These are phyloP conservation scores for Wickerhamomyces chaumierensis DNA, from an alignment of 805 yeast species.

Conservation along the genomic window DNA sequence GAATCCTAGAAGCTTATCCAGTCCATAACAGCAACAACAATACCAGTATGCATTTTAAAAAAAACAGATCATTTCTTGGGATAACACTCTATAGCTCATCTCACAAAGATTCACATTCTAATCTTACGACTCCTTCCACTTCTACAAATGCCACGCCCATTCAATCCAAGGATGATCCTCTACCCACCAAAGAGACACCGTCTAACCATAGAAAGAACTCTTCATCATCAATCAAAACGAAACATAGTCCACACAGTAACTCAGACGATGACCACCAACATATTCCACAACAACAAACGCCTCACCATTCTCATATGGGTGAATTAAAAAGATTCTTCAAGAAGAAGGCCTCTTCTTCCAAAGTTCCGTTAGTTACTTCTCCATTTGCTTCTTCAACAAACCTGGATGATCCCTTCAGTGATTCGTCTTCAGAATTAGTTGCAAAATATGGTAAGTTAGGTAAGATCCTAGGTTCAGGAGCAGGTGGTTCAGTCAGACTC, in stretches of 20 bases:
- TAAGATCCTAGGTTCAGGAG: constrained; percentile 72
- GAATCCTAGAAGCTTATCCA: no score
- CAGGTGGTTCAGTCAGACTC: constrained; percentile 78
- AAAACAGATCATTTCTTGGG: background rate
- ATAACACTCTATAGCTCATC: background rate
- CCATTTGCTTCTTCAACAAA: constrained; percentile 3
- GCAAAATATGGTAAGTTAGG: constrained; percentile 66
- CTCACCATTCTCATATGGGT: background rate
- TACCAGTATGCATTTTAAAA: background rate
- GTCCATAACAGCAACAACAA: no score
- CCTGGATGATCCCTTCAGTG: constrained; percentile 21
- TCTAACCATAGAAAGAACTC: background rate
- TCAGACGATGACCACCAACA: background rate
- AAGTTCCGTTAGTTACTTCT: constrained; percentile 1
- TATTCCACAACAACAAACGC: background rate
- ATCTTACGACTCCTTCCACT: background rate
- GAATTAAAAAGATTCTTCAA: constrained; percentile 17
- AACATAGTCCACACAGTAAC: background rate
- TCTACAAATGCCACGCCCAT: background rate
- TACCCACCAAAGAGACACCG: background rate
- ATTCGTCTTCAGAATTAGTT: constrained; percentile 40
- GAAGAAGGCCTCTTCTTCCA: constrained; percentile 12
- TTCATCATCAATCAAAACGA: background rate
- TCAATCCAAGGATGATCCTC: background rate
- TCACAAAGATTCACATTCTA: background rate